Base-by-base conservation (phyloP, 345 rosid species). In the Euphorbia tirucalli region DNA sequence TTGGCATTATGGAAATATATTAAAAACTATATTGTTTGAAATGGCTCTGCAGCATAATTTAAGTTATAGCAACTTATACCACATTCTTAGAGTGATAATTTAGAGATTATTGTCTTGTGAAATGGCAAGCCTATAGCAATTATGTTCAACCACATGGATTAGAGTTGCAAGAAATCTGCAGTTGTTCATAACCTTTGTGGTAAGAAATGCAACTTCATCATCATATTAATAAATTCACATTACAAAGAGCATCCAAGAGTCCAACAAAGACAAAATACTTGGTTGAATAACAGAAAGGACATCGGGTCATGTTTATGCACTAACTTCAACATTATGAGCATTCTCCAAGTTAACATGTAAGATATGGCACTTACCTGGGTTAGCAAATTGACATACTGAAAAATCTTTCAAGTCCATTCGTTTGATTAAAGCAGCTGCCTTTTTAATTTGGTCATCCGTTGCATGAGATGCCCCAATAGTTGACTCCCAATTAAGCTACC, bases 401-500 rank as follows among this genome's bases (percentile, higher is more conserved):
- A 87, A 95, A 71, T 87, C 90, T 81, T 82, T 86, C 86, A 92
- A 77, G 77, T 89, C 83, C 56, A 92, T 82, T 19, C 96, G 93
- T 64, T 90, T 92, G 61, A 95, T 84, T 73, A 95, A 79, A 73
- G 85, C 84, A 75, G 86, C 77, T 64, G 97, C 97, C 71, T 73
- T 92, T 73, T 83, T 75, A 61, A 88, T 81, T 82, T 90, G 97
- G 39, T 92, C 97, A 59, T 90, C 91, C 22, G 83, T 81, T 70
- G 97, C 93, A 61, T 70, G 82, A 77, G 96, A 91, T 62, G 76
- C 84, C 24, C 73, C 80, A 66, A 69, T 83, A 65, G 78, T 79
- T 50, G 83, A 72, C 68, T 75, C 78, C 48, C 78, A 66, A 77
- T 83, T 75, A 76, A 83, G 71, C 99, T 95, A 91, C 81, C 78